Base-by-base conservation (phyloP, 441 rosid species). In the Mallotus japonicus region DNA sequence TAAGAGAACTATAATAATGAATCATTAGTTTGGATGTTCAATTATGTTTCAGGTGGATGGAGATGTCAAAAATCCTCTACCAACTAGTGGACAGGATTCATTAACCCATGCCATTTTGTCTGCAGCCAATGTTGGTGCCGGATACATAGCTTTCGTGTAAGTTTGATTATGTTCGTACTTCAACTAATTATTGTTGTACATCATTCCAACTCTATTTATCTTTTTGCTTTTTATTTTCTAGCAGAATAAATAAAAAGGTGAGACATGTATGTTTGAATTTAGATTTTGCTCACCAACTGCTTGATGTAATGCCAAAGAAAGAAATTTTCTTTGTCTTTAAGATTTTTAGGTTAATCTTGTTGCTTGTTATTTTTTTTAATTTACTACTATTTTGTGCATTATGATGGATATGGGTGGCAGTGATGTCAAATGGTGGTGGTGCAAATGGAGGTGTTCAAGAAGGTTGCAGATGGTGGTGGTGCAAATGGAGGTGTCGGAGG, bases 71-170 rank as follows among this genome's bases (percentile, higher is more conserved):
- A 90, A 85, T 83, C 81, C 85, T 77, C 78, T 77, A 70, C 78
- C 87, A 17, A 46, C 83, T 49, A 87, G 84, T 72, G 85, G 88
- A 7, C 96, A 87, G 73, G 97, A 92, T 79, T 81, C 91, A 28
- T 6, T 89, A 58, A 81, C 95, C 75, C 97, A 89, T 12, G 84
- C 92, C 63, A 65, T 83, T 73, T 68, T 87, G 22, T 89, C 99
- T 53, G 87, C 92, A 76, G 81, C 93, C 70, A 90, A 86, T 87
- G 89, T 86, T 80, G 93, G 98, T 55, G 75, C 93, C 53, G 98
- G 99, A 83, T 93, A 91, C 86, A 81, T 93, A 53, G 96, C 95
- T 61, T 95, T 89, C 37, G 97, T 88, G 97, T 92, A 86, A 90
- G 97, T 83, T 75, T 64, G 44, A 24, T 16, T 22, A 12, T 74